Percentiles rank a stretch among this genome's conserved stretches.
Evolutionary conservation across 148 eudicot genomes (phyloP).

Genomic region (Oxyria digyna): DNA sequence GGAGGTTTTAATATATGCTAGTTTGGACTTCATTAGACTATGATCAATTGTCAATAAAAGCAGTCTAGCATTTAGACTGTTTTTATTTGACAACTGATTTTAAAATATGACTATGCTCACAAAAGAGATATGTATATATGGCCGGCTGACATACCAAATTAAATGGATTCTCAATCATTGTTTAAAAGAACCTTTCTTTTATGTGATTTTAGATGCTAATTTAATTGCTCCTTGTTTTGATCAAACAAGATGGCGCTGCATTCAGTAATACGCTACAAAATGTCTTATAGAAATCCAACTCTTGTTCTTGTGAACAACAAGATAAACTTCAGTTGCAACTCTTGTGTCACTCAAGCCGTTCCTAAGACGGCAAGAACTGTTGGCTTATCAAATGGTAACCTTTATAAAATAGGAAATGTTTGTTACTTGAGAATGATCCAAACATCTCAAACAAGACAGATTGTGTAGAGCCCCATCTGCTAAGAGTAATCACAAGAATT

Average conservation of each 20-base stretch:
- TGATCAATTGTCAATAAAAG: too few relatives aligned
- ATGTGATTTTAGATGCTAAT: not conserved
- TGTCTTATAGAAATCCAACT: conserved; percentile 17
- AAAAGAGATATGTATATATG: too few relatives aligned
- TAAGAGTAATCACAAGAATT: not conserved
- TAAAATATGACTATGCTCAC: too few relatives aligned
- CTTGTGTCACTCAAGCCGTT: conserved; percentile 13
- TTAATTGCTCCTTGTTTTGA: not conserved
- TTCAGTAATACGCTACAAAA: conserved; percentile 22
- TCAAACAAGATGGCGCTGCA: conserved; percentile 30
- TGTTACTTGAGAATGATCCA: not conserved
- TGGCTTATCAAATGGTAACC: not conserved
- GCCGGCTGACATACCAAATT: too few relatives aligned
- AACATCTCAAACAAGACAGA: not conserved
- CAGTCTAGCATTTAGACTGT: too few relatives aligned
- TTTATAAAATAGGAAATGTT: not conserved
- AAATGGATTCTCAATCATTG: not conserved
- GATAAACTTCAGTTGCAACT: conserved; percentile 17
- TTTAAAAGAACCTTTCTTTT: too few relatives aligned
- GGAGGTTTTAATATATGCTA: not conserved
- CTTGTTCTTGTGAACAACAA: conserved; percentile 5
- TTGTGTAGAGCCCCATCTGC: not conserved
- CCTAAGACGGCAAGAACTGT: not conserved
- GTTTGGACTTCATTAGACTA: too few relatives aligned
- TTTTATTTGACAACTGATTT: too few relatives aligned